Conservation (phyloP, 108 stramenopile genomes). For the Conticribra guillardii region DNA sequence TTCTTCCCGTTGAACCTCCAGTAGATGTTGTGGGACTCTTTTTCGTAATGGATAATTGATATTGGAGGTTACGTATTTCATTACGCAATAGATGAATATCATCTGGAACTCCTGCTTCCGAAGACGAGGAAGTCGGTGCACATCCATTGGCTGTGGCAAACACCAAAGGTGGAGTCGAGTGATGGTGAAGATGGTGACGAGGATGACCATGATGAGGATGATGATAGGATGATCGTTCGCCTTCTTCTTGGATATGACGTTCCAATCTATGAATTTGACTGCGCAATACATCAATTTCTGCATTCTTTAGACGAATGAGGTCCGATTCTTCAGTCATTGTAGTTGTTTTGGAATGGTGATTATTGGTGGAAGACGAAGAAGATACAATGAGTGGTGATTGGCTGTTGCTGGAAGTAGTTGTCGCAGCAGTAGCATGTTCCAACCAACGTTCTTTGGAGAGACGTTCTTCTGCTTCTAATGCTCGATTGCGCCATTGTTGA, state of each 20-base stretch:
- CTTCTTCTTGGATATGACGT: conserved; percentile 28
- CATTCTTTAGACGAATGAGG: conserved; percentile 33
- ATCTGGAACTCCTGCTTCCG: background rate
- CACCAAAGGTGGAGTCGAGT: background rate
- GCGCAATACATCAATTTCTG: conserved; percentile 33
- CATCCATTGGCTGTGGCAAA: background rate
- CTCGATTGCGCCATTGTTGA: conserved; percentile 14
- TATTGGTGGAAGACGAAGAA: background rate
- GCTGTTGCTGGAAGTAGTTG: conserved; percentile 2
- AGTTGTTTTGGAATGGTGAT: background rate
- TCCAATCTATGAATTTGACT: conserved; percentile 39
- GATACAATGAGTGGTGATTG: background rate
- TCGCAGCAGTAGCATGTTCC: background rate
- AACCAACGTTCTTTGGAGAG: background rate
- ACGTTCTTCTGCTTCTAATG: conserved; percentile 28
- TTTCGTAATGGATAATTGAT: conserved; percentile 4
- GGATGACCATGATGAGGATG: background rate
- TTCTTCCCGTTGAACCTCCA: background rate
- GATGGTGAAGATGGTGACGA: background rate
- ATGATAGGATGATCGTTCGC: conserved; percentile 2
- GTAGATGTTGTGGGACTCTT: background rate
- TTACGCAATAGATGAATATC: conserved; percentile 22
- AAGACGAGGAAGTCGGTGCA: background rate
- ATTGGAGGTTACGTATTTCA: conserved; percentile 20
- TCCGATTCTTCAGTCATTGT: conserved; percentile 9